These are phyloP conservation scores for Pulveroboletus sp. DNA, from an alignment of 768 basidiomycete genomes.

Conservation along the genomic window DNA sequence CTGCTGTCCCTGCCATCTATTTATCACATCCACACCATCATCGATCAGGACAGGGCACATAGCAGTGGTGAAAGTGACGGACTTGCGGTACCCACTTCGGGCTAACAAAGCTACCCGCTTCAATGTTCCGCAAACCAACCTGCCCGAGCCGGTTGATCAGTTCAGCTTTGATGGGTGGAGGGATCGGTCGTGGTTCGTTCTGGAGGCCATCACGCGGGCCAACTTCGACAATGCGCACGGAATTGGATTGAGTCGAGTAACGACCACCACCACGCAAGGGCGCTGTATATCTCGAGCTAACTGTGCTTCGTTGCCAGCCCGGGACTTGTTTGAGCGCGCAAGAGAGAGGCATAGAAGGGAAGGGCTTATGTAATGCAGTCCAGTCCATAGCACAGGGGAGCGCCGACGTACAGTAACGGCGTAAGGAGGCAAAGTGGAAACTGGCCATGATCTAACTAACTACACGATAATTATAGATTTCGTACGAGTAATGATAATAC, in stretches of 20 bases:
- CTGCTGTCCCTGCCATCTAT: slow-evolving; percentile 84
- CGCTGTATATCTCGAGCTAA: not conserved
- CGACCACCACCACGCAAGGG: not conserved
- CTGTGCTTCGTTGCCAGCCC: not conserved
- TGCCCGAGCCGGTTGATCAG: slow-evolving; percentile 69
- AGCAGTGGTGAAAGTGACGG: slow-evolving; percentile 4
- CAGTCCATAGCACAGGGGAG: too few species aligned
- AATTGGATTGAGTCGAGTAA: slow-evolving; percentile 15
- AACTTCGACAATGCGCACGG: slow-evolving; percentile 71
- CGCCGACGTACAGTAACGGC: too few species aligned
- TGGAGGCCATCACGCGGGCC: slow-evolving; percentile 90
- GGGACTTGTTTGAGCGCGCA: slow-evolving; percentile 2
- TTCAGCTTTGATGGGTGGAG: slow-evolving; percentile 70
- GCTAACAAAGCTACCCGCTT: slow-evolving; percentile 87
- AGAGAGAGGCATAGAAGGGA: slow-evolving; percentile 10
- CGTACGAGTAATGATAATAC: too few species aligned
- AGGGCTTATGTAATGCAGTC: not conserved
- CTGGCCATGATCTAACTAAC: too few species aligned
- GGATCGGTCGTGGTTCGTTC: slow-evolving; percentile 74
- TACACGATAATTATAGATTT: too few species aligned
- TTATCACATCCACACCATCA: not conserved
- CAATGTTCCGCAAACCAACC: slow-evolving; percentile 68
- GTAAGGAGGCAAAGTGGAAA: too few species aligned
- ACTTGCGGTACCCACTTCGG: slow-evolving; percentile 93
- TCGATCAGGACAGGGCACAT: not conserved